Base-by-base conservation (phyloP, 192 early-diverging fungal genomes). In the Neocallimastix lanati region DNA sequence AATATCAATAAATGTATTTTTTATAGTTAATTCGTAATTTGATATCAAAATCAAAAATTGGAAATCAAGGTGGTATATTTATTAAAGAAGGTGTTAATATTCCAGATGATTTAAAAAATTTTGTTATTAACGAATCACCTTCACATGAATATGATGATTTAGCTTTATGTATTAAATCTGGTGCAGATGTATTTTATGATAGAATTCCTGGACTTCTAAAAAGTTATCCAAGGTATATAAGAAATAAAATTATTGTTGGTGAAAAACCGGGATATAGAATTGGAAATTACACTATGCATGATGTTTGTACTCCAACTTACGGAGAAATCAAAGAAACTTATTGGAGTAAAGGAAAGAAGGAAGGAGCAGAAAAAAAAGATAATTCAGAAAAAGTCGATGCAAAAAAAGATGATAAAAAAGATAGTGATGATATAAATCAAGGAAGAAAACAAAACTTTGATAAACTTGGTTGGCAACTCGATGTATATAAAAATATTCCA, bases 181-280 rank as follows among this genome's bases (percentile, higher is more conserved):
- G 88, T 28, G 78, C 36, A 7, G 88, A 89, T 58, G 84, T 87
- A 29, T 87, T 85, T 3, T 78, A 82, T 29, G 77, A 85, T 67
- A 77, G 88, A 18, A 78, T 85, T 9, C 85, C 88, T 0, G 84
- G 88, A 28, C 88, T 89, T 79, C 67, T 89, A 25, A 50, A 87
- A 76, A 86, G 86, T 28, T 90, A 86, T 80, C 78, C 89, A 36
- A 35, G 76, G 27, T 78, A 78, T 28, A 79, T 89, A 28, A 50
- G 80, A 12, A 90, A 90, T 78, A 29, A 88, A 16, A 81, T 88
- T 58, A 25, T 90, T n/a, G 85, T 90, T 78, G 88, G 87, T 29
- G 88, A 90, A 76, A 83, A 80, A 12, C 78, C 82, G 14, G 83
- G 77, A 11, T 82, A 85, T 21, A 29, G 58, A 4, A 83, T 90